These are phyloP conservation scores for Murraya koenigii DNA, from an alignment of 345 rosid genomes.

Conservation along the genomic window DNA sequence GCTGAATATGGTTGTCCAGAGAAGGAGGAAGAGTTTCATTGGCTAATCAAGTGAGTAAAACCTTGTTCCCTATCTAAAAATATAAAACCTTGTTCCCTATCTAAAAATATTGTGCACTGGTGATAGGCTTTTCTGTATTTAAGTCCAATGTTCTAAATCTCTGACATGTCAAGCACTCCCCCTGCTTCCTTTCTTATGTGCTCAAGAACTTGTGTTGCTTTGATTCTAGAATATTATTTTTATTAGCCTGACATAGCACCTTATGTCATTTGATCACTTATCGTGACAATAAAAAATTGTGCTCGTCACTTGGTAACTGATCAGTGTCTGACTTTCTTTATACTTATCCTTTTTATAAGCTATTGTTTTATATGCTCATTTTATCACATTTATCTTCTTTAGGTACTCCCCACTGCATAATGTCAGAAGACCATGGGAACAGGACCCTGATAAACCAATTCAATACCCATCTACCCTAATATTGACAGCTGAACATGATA, in stretches of 20 bases:
- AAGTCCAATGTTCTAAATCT: not conserved
- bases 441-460: slow-evolving; percentile 28
- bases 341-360: no score
- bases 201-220: no score
- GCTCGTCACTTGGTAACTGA: no score
- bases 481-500: slow-evolving; percentile 96
- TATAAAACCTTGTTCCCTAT: not conserved
- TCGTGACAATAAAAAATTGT: no score
- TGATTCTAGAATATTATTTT: no score
- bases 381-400: not conserved
- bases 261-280: no score
- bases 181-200: no score
- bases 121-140: no score
- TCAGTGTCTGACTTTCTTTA: no score
- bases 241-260: no score
- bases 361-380: not conserved
- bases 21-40: slow-evolving; percentile 71
- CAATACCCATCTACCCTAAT: slow-evolving; percentile 94
- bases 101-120: not conserved
- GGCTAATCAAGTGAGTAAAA: slow-evolving; percentile 81
- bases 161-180: not conserved
- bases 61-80: no score
- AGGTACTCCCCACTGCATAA: slow-evolving; percentile 98
- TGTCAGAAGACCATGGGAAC: slow-evolving; percentile 93
- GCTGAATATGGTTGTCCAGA: slow-evolving; percentile 89